Evolutionary conservation across 176 grass and related monocot species (phyloP).

Genomic region (Rhipidocladum racemiflorum): DNA sequence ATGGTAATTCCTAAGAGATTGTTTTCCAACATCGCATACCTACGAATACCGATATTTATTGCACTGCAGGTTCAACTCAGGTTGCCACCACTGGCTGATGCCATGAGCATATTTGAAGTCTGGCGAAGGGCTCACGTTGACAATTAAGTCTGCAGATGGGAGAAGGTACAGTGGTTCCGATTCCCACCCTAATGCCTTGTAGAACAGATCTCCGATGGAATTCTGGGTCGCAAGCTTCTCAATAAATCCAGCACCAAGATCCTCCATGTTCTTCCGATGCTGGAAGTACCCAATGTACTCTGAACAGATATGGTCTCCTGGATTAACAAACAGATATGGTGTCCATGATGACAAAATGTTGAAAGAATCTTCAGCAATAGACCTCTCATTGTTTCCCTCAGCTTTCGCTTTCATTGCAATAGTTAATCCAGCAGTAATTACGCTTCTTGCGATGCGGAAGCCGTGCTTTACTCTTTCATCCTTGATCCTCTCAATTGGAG

Average conservation of each 20-base stretch:
- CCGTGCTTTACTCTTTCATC: constrained; percentile 82
- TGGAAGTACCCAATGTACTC: constrained; percentile 96
- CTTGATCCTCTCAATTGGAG: constrained; percentile 84
- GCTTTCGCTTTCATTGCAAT: constrained; percentile 59
- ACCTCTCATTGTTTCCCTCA: constrained; percentile 43
- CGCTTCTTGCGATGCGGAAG: constrained; percentile 75
- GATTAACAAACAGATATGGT: constrained; percentile 77
- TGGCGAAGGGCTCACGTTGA: constrained; percentile 53
- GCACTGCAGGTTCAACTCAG: constrained; percentile 57
- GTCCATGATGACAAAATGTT: constrained; percentile 66
- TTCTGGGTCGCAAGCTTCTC: constrained; percentile 91
- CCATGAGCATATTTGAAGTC: constrained; percentile 86
- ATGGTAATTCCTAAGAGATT: not conserved
- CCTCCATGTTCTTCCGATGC: constrained; percentile 88
- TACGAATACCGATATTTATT: constrained; percentile 61
- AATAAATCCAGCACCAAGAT: constrained; percentile 74
- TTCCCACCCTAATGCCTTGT: constrained; percentile 75
- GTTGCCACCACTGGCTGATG: constrained; percentile 90
- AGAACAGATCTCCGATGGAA: constrained; percentile 68
- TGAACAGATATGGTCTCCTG: constrained; percentile 79
- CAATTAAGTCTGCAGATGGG: constrained; percentile 83
- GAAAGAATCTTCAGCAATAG: constrained; percentile 68
- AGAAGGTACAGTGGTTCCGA: constrained; percentile 90
- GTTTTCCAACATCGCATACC: not conserved
- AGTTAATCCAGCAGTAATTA: constrained; percentile 73